Evolutionary conservation across 495 filamentous ascomycete species (phyloP).

Genomic region (Aspergillus hancockii): DNA sequence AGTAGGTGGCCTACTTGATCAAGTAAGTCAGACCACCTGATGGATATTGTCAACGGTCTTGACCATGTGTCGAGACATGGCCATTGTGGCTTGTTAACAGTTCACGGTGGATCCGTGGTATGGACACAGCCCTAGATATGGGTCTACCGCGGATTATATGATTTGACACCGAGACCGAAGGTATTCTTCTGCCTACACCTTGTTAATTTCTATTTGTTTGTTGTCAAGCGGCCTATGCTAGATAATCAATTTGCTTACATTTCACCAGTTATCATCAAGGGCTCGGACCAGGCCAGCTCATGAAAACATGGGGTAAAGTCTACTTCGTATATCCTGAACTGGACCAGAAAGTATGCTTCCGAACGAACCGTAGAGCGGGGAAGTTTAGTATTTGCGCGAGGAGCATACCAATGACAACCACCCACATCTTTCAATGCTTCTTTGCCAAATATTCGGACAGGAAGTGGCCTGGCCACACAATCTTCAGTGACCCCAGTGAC

Average conservation of each 20-base stretch:
- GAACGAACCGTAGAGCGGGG: not conserved
- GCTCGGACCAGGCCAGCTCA: too few relatives aligned
- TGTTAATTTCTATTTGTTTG: not conserved
- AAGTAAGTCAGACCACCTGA: not conserved
- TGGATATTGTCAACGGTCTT: not conserved
- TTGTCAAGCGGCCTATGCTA: not conserved
- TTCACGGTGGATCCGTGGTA: not conserved
- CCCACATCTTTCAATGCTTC: not conserved
- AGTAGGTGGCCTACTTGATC: not conserved
- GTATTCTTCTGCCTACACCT: not conserved
- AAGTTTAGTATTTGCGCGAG: not conserved
- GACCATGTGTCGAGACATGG: conserved; percentile 2
- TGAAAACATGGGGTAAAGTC: too few relatives aligned
- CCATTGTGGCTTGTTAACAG: conserved; percentile 1
- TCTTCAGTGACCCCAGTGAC: not conserved
- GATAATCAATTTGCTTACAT: not conserved
- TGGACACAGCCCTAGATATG: not conserved
- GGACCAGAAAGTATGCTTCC: not conserved
- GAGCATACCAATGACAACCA: not conserved
- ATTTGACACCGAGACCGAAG: not conserved
- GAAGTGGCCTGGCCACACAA: not conserved
- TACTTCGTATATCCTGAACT: not conserved
- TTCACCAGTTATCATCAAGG: not conserved
- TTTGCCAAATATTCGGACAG: not conserved
- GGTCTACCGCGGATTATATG: not conserved